These are phyloP conservation scores for Salvia hispanica DNA, from an alignment of 257 asterid species.

Conservation along the genomic window DNA sequence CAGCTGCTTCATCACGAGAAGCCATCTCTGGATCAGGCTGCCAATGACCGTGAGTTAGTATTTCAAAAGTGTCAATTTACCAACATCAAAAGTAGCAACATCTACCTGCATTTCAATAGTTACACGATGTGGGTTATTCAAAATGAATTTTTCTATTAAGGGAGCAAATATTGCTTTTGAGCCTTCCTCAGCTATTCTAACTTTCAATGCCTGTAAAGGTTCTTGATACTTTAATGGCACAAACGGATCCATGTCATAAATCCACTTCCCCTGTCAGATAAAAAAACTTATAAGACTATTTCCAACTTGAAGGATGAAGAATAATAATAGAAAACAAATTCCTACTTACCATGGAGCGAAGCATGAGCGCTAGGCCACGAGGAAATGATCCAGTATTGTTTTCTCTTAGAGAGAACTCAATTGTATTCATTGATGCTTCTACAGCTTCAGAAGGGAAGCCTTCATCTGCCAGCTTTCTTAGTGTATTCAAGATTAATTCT, in stretches of 20 bases:
- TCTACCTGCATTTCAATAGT: slow-evolving; percentile 96
- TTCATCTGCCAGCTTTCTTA: slow-evolving; percentile 72
- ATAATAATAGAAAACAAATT: slow-evolving; percentile 21
- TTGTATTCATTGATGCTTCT: slow-evolving; percentile 98
- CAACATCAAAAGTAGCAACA: slow-evolving; percentile 27
- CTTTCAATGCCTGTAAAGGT: slow-evolving; percentile 82
- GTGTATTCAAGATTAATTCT: slow-evolving; percentile 63
- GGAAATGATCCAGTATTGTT: slow-evolving; percentile 99
- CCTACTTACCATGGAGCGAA: slow-evolving; percentile 78
- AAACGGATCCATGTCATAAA: slow-evolving; percentile 94
- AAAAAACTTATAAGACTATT: slow-evolving; percentile 26
- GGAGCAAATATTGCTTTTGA: slow-evolving; percentile 96
- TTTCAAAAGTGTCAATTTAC: slow-evolving; percentile 25
- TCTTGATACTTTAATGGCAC: slow-evolving; percentile 89
- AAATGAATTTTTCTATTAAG: slow-evolving; percentile 71
- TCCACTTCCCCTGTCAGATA: slow-evolving; percentile 83
- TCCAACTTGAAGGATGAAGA: slow-evolving; percentile 20
- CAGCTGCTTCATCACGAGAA: slow-evolving; percentile 79
- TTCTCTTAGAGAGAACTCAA: slow-evolving; percentile 96
- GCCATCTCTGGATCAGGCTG: slow-evolving; percentile 98
- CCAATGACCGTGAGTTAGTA: slow-evolving; percentile 36
- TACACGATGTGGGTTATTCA: slow-evolving; percentile 79
- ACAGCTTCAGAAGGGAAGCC: slow-evolving; percentile 94
- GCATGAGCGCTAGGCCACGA: slow-evolving; percentile 97
- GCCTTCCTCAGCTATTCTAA: slow-evolving; percentile 87